Base-by-base conservation (phyloP, 2,329 filamentous ascomycete genomes). In the Niveomyces coronatus region DNA sequence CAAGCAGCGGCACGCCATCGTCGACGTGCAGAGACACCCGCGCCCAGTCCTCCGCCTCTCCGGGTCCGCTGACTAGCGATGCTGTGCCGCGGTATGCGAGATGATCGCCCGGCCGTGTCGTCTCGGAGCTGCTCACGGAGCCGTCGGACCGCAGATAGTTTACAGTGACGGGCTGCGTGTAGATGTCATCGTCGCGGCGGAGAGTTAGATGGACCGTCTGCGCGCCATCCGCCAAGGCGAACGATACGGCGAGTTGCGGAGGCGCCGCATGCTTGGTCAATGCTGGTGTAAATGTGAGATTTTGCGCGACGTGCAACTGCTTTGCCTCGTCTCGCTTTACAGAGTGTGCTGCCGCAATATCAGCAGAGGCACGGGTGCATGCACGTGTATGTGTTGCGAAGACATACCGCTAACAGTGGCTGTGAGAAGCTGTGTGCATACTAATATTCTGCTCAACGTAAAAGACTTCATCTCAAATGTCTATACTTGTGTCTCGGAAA, bases 151-250 rank as follows among this genome's bases (percentile, higher is more conserved):
- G 35, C 15, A 46, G 9, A 13, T 31, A 29, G 18, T 41, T 35
- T 6, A 44, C 30, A 4, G 40, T 20, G 4, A 46, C 20, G 4
- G 36, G 33, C 9, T 46, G 39, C n/a, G 29, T 17, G 35, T 34
- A 44, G 5, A 46, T 35, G 14, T 40, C 42, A 3, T 46, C 44
- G 19, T 44, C 36, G 14, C 44, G 42, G 4, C 31, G 15, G 4
- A 46, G 36, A 4, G 31, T 16, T 3, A 46, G 29, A 4, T 19
- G 11, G 11, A 46, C 17, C 10, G 18, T 24, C 15, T 28, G 18
- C 10, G 16, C 20, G 2, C 3, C 17, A 3, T 24, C 35, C 9
- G 19, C 29, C 4, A 39, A 15, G 18, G 20, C 31, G 18, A 42
- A 42, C n/a, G 35, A 34, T 3, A 42, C 35, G 15, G 31, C 3